Evolutionary conservation across 805 yeast genomes (phyloP).

Genomic region (Ogataea pini): DNA sequence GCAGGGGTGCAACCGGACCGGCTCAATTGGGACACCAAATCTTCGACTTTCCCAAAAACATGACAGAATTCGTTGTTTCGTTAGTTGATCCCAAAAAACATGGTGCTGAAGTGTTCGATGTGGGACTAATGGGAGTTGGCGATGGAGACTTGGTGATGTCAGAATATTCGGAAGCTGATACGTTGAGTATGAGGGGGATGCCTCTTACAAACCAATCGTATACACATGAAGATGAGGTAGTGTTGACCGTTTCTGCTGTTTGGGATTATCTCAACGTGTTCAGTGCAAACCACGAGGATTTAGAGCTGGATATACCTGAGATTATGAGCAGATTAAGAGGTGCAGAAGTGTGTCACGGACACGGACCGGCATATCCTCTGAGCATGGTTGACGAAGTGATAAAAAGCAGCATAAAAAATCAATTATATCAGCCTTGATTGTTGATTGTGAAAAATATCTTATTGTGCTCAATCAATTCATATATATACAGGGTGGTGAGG

Average conservation of each 20-base stretch:
- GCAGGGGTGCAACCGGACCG: background rate
- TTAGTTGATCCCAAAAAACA: conserved; percentile 21
- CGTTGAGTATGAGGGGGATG: conserved; percentile 11
- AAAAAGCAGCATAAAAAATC: conserved; percentile 9
- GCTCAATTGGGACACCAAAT: background rate
- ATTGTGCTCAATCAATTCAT: conserved; percentile 3
- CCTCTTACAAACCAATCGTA: conserved; percentile 16
- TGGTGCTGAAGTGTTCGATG: conserved; percentile 1
- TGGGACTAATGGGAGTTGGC: background rate
- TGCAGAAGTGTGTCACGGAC: conserved; percentile 74
- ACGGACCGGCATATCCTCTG: conserved; percentile 68
- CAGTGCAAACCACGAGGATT: conserved; percentile 48
- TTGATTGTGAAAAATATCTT: conserved; percentile 10
- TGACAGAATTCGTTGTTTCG: conserved; percentile 28
- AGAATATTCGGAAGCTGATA: background rate
- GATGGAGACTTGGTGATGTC: conserved; percentile 5
- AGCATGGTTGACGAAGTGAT: conserved; percentile 43
- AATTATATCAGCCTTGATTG: background rate
- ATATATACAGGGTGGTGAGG: conserved; percentile 4
- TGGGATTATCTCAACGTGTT: conserved; percentile 73
- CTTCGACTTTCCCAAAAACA: conserved; percentile 29
- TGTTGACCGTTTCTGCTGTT: conserved; percentile 73
- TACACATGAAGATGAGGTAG: conserved; percentile 39
- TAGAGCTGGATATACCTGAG: conserved; percentile 53
- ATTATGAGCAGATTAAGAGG: conserved; percentile 66